Evolutionary conservation across 75 land plant species (phyloP), one percentile per base, ranked within the genome.

Genomic region (Cupressus sempervirens): DNA sequence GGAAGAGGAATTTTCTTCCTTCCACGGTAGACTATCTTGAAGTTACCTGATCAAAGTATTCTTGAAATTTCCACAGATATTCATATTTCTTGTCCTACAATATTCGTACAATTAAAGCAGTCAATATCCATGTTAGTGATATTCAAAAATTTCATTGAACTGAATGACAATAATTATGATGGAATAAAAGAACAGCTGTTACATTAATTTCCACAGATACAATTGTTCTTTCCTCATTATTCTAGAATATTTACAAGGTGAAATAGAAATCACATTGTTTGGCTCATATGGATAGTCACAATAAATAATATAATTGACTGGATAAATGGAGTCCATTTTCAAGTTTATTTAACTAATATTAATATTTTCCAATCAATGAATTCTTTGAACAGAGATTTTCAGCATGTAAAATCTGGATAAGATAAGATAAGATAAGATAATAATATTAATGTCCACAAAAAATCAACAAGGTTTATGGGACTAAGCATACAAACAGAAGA

Each of bases 21-120:
- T 34, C 62, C 36, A 43, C n/a, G 7, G 20, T 34, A 82, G 62
- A 38, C 26, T 52, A 53, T 20, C 9, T 34, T 32, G 35, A 72
- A 12, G n/a, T 82, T 82, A 97, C 99, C 92, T 93, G 88, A 26
- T 90, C 86, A 26, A 96, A 86, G 83, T 96, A 93, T 26, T 94
- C 96, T 85, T 93, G 90, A 90, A 93, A 98, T 87, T 93, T 93
- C 97, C 97, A 96, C 75, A 98, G 85, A 86, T 92, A 98, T 36
- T 89, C 90, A 85, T 88, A 98, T 84, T 95, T 95, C 81, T 84
- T 95, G 87, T 98, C 99, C 97, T 98, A 89, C 86, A 88, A 80
- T 83, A 43, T 88, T 86, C 86, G 82, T 72, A 83, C 46, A 87
- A 38, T 5, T 36, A 45, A 15, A 86, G 54, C 35, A 29, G 38